Base-by-base conservation (phyloP, 805 yeast genomes). In the Starmerella apicola region DNA sequence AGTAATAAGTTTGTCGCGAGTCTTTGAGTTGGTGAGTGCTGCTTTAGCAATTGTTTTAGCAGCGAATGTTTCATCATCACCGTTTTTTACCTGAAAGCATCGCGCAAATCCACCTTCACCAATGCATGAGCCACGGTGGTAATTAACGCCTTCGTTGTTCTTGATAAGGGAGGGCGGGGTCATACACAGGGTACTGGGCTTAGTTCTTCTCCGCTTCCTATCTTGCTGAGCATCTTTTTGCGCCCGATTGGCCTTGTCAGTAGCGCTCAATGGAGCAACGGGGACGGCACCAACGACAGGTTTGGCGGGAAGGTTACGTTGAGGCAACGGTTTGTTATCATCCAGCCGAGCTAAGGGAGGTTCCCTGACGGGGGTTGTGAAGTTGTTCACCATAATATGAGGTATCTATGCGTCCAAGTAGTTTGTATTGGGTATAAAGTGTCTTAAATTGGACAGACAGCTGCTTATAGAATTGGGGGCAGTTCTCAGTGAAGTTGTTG, bases 41-140 rank as follows among this genome's bases (percentile, higher is more conserved):
- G 86, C 86, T 61, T 91, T 91, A 39, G 99, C 98, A 27, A 91
- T 94, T 0, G 98, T 93, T 57, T 91, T 91, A 24, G 98, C 98
- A 16, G 98, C 99, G 61, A 69, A 91, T 1, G 82, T 71, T 54
- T 75, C 74, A 26, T 97, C 97, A 18, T 54, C 48, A 45, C 84
- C 80, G 62, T 86, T 95, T 57, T 81, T 83, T 69, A 91, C 91
- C 60, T 91, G 96, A 64, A 91, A 91, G 58, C 99, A 91, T 56
- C 97, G 75, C 15, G 98, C 99, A 67, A 91, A 91, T 0, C 99
- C 99, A 45, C 99, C 99, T 64, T 88, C 97, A 27, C 98, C 98
- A 26, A 91, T 67, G 53, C 85, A 86, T 44, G 69, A 69, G 1
- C 97, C 97, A 57, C 97, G 73, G 48, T 81, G 83, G 61, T 81